phyloP scores from a whole-genome alignment of 139 green algal genomes.

The Closterium sp. region DNA sequence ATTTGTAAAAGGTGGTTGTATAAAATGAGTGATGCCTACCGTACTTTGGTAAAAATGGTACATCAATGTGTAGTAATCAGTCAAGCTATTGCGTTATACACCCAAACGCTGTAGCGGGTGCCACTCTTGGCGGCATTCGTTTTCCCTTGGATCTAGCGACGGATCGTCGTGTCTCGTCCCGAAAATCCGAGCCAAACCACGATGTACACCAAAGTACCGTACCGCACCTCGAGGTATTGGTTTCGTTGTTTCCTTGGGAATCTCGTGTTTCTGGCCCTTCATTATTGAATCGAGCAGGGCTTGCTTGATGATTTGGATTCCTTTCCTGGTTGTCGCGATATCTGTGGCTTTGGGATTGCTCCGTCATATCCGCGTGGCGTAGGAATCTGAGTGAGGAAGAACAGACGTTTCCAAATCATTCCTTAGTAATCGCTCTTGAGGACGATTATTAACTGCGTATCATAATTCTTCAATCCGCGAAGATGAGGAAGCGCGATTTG shows the following conservation, averaged over 20 bases:
- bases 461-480: neutral
- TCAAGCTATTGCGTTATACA: no score
- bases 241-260: no score
- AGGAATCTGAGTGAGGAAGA: neutral
- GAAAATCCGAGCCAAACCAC: neutral
- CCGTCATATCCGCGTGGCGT: neutral
- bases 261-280: neutral
- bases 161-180: neutral
- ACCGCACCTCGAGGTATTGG: no score
- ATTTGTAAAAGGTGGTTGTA: no score
- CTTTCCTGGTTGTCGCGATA: neutral
- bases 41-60: no score
- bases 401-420: neutral
- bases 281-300: neutral
- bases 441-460: neutral
- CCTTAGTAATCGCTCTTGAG: neutral
- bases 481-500: slow-evolving; percentile 50
- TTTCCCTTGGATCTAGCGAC: neutral
- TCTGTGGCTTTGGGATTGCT: no score
- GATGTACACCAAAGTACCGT: no score
- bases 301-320: neutral
- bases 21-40: no score
- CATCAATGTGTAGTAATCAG: no score
- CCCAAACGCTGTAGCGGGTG: no score
- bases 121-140: neutral